Evolutionary conservation across 371 early-diverging fungal species (phyloP).

Genomic region (Ecytonucleospora hepatopenaei): DNA sequence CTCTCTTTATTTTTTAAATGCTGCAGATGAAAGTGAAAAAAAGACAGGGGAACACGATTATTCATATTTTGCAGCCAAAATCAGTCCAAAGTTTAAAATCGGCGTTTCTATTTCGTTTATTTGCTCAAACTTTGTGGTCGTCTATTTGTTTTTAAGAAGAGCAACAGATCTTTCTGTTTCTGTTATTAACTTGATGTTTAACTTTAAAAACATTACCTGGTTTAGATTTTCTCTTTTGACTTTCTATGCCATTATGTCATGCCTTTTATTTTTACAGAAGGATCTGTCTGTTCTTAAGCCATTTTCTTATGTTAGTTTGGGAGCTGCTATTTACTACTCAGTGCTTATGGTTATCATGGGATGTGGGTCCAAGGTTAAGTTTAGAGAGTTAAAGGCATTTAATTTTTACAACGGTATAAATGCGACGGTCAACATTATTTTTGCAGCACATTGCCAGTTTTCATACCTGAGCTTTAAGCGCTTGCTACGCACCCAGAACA

Average conservation of each 20-base stretch:
- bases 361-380: not conserved
- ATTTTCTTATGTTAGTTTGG: not conserved
- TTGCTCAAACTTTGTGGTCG: conserved; percentile 8
- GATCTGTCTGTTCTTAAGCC: conserved; percentile 1
- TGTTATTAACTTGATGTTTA: not conserved
- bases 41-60: conserved; percentile 1
- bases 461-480: not conserved
- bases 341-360: not conserved
- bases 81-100: conserved; percentile 1
- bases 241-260: not conserved
- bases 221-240: not conserved
- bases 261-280: not conserved
- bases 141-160: conserved; percentile 14
- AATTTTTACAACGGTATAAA: not conserved
- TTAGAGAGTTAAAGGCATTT: not conserved
- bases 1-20: conserved; percentile 40
- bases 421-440: not conserved
- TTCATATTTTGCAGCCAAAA: conserved; percentile 8
- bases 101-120: conserved; percentile 14
- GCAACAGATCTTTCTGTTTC: not conserved
- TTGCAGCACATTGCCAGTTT: conserved; percentile 11
- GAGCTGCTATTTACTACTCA: not conserved
- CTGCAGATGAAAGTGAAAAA: conserved; percentile 32
- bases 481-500: not conserved
- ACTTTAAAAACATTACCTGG: not conserved